Evolutionary conservation across 768 basidiomycete genomes (phyloP).

Genomic region (Mycena crocata): DNA sequence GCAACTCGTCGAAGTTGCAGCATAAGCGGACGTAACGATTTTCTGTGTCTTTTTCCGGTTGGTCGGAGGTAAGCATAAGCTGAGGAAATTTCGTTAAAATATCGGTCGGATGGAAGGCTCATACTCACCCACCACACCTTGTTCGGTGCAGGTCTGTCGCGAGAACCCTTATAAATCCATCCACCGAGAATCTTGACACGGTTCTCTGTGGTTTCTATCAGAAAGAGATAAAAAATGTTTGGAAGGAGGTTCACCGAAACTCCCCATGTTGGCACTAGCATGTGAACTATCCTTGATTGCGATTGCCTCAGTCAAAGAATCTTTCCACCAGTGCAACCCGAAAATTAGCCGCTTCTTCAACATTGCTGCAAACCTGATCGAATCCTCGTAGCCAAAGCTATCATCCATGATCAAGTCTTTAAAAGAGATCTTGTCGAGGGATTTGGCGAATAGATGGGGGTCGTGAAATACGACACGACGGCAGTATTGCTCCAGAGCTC

Average conservation of each 20-base stretch:
- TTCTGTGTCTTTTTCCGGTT: conserved; percentile 1
- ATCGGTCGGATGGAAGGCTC: not conserved
- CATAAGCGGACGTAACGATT: conserved; percentile 23
- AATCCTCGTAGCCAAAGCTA: conserved; percentile 42
- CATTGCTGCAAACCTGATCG: not conserved
- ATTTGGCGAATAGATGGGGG: conserved; percentile 40
- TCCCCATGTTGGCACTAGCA: conserved; percentile 16
- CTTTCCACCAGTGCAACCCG: conserved; percentile 22
- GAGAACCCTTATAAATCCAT: conserved; percentile 44
- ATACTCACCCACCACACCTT: conserved; percentile 46
- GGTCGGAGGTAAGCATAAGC: conserved; percentile 14
- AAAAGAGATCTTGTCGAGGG: conserved; percentile 45
- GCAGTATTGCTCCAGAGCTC: conserved; percentile 34
- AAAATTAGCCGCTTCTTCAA: not conserved
- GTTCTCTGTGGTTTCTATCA: conserved; percentile 16
- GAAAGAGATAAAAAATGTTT: not conserved
- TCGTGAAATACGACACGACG: conserved; percentile 46
- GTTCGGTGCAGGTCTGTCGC: conserved; percentile 37
- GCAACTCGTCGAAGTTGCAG: conserved; percentile 22
- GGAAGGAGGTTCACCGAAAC: not conserved
- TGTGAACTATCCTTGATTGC: not conserved
- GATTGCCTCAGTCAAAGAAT: conserved; percentile 10
- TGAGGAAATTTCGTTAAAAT: conserved; percentile 1
- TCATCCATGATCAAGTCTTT: conserved; percentile 46
- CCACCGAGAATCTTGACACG: conserved; percentile 43